Conservation (phyloP, 169 alveolate genomes). For the Babesia bovis region DNA sequence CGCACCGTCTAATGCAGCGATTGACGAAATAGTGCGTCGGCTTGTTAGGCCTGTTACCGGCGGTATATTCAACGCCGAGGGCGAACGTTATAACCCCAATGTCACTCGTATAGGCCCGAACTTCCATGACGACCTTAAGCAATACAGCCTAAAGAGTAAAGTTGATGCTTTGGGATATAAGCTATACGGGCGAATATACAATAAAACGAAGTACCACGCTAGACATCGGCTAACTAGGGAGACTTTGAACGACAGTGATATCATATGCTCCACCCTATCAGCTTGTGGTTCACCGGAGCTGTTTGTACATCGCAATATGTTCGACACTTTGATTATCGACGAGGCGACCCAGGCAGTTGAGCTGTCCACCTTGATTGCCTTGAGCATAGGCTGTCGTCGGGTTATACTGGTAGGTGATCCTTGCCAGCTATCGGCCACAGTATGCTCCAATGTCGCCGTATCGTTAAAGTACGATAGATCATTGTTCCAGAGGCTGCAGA, state of each 20-base stretch:
- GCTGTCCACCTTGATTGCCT: conserved; percentile 75
- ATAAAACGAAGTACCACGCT: neutral
- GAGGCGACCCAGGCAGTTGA: conserved; percentile 97
- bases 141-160: conserved; percentile 83
- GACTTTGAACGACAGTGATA: conserved; percentile 79
- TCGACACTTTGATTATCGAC: conserved; percentile 95
- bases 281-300: conserved; percentile 88
- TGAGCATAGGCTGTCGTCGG: conserved; percentile 79
- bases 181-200: neutral
- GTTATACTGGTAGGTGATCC: conserved; percentile 98
- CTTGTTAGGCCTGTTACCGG: conserved; percentile 79
- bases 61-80: conserved; percentile 85
- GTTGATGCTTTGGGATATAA: conserved; percentile 39
- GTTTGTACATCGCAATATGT: conserved; percentile 61
- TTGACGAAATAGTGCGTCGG: conserved; percentile 97
- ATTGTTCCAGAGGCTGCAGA: conserved; percentile 89
- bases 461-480: conserved; percentile 82
- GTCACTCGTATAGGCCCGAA: conserved; percentile 91
- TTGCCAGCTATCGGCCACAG: conserved; percentile 97
- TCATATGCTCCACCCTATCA: conserved; percentile 88
- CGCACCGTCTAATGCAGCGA: conserved; percentile 98
- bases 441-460: conserved; percentile 85
- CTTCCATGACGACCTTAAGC: conserved; percentile 85
- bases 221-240: conserved; percentile 55
- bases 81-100: conserved; percentile 79